Evolutionary conservation across 2,329 filamentous ascomycete genomes (phyloP), one percentile per base, ranked within the genome.

Genomic region (Cladophialophora exuberans): DNA sequence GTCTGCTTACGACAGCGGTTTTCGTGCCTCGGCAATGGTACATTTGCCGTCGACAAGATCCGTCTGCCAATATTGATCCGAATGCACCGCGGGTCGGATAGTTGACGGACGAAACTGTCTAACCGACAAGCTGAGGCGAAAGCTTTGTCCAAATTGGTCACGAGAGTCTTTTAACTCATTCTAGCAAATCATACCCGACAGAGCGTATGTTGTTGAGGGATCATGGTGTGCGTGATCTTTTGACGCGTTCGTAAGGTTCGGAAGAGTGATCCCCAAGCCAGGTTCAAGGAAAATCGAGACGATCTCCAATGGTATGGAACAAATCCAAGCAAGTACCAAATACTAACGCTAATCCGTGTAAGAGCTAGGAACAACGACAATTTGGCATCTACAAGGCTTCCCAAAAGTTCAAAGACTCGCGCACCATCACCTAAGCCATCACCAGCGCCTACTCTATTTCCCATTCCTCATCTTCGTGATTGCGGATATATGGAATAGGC

Each of bases 371-470:
- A 31, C 28, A 31, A 31, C 28, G 13, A 31, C 28, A 31, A 31
- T 13, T 31, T 31, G 28, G 28, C 28, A 31, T 31, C 28, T 31
- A 31, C 28, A 31, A 31, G 28, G 28, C 28, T 31, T 31, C 28
- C 28, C 28, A 31, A 31, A 31, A 31, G 28, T 31, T 13, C 28
- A 31, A 13, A 31, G 28, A 31, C 28, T 31, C 36, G 15, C 36
- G 36, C 36, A 39, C n/a, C 13, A 39, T 39, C 36, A 39, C 6
- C 18, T 7, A 39, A 39, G 36, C 15, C 36, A 39, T 39, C 18
- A 39, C 36, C 36, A 39, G 36, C 36, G 36, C 36, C 41, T 44
- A 44, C n/a, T 44, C 41, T 44, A 44, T 30, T 2, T 44, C 41
- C 41, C 41, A 44, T 25, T 20, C 22, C 41, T 44, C 41, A 25